Evolutionary conservation across 371 early-diverging fungal species (phyloP).

Genomic region (Saksenaea oblongispora): DNA sequence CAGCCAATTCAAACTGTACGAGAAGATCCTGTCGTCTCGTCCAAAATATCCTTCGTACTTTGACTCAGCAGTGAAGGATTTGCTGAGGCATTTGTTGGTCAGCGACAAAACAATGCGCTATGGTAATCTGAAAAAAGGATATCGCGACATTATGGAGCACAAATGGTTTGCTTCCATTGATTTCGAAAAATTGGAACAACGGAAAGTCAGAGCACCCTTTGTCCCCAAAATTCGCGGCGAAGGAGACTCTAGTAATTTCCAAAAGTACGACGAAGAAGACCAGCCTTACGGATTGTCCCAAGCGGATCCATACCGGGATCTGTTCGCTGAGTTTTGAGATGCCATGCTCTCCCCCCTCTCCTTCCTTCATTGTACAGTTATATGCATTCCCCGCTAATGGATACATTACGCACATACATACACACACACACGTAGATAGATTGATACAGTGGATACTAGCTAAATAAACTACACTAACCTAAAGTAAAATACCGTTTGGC

Average conservation of each 20-base stretch:
- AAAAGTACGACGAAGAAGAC: slow-evolving; percentile 81
- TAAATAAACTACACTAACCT: too few species aligned
- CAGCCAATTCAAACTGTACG: slow-evolving; percentile 85
- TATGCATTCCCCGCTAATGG: neutral
- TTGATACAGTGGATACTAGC: too few species aligned
- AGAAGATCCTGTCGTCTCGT: slow-evolving; percentile 86
- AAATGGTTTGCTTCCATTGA: slow-evolving; percentile 93
- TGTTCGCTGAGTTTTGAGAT: neutral
- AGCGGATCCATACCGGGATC: slow-evolving; percentile 19
- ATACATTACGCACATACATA: neutral
- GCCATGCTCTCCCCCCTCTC: neutral
- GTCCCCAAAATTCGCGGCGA: slow-evolving; percentile 76
- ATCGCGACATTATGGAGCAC: slow-evolving; percentile 77
- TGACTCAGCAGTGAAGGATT: slow-evolving; percentile 80
- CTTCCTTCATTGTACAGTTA: neutral
- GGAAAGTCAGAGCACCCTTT: slow-evolving; percentile 84
- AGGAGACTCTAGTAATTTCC: slow-evolving; percentile 94
- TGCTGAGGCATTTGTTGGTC: slow-evolving; percentile 84
- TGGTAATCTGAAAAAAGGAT: slow-evolving; percentile 87
- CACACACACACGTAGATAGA: neutral
- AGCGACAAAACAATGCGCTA: slow-evolving; percentile 87
- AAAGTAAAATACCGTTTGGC: too few species aligned
- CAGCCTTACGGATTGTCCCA: slow-evolving; percentile 53
- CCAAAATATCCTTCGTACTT: slow-evolving; percentile 85
- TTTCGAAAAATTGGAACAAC: slow-evolving; percentile 75